These are phyloP conservation scores for Pythium aquatile DNA, from an alignment of 352 stramenopile species.

Conservation along the genomic window DNA sequence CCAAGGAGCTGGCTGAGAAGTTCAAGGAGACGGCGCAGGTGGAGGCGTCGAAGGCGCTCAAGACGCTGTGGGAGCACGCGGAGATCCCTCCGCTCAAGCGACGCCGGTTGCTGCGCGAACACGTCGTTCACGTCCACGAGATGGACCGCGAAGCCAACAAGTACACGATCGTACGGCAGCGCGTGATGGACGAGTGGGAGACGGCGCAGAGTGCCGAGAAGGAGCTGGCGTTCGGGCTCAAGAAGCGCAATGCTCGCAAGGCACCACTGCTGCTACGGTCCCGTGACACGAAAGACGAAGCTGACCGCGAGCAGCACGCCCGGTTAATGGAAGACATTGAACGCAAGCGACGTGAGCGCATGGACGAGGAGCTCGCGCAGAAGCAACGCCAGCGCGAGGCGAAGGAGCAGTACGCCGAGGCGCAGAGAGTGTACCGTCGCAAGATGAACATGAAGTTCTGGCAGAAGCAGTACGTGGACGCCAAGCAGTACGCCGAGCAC, in stretches of 20 bases:
- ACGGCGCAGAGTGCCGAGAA: conserved; percentile 34
- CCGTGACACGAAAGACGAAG: conserved; percentile 51
- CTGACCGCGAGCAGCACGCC: conserved; percentile 36
- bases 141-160: conserved; percentile 66
- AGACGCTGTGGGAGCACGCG: conserved; percentile 44
- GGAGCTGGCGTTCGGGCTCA: conserved; percentile 50
- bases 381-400: conserved; percentile 32
- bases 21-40: conserved; percentile 38
- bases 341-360: conserved; percentile 33
- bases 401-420: conserved; percentile 24
- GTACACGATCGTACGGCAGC: conserved; percentile 46
- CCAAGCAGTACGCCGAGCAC: conserved; percentile 43
- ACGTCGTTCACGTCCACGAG: conserved; percentile 52
- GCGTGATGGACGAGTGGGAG: conserved; percentile 41
- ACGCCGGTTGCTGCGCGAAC: conserved; percentile 54
- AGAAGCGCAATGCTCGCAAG: conserved; percentile 57
- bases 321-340: conserved; percentile 43
- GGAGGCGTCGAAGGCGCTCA: conserved; percentile 43
- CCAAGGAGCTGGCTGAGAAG: conserved; percentile 39
- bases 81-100: conserved; percentile 58
- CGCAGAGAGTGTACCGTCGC: conserved; percentile 35
- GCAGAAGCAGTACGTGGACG: conserved; percentile 60
- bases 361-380: conserved; percentile 38
- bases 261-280: conserved; percentile 50
- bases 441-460: conserved; percentile 70